Percentiles rank a stretch among this genome's conserved stretches.
Evolutionary conservation across 2,329 filamentous ascomycete species (phyloP).

Genomic region (Venturiaceae sp.): DNA sequence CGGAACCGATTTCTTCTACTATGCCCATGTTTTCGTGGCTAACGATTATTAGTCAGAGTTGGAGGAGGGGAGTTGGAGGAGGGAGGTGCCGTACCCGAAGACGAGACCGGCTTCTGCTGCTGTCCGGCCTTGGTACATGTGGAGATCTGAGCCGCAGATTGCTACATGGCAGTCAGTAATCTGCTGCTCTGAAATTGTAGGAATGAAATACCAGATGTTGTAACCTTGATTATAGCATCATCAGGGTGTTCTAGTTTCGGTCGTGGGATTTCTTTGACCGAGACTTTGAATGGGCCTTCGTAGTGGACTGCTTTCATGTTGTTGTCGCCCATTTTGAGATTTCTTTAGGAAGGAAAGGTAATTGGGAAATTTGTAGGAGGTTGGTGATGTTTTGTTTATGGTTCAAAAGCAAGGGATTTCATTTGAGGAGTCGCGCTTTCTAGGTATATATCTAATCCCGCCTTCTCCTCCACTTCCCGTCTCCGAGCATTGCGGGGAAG

Average conservation of each 20-base stretch:
- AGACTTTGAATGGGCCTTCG: constrained; percentile 51
- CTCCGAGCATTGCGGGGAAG: neutral
- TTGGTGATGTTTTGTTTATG: too few species aligned
- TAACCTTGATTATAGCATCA: constrained; percentile 56
- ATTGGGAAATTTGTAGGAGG: too few species aligned
- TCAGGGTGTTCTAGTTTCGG: constrained; percentile 55
- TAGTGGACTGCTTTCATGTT: constrained; percentile 56
- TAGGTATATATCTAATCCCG: neutral
- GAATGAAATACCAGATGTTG: constrained; percentile 39
- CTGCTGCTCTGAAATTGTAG: too few species aligned
- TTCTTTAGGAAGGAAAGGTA: too few species aligned
- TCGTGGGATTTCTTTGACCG: constrained; percentile 48
- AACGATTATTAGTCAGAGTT: neutral
- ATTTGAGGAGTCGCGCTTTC: too few species aligned
- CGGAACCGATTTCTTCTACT: constrained; percentile 44
- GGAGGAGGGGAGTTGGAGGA: too few species aligned
- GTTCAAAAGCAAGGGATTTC: neutral
- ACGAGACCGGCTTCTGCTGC: constrained; percentile 52
- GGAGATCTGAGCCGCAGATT: constrained; percentile 41
- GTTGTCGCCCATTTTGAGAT: neutral
- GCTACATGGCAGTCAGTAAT: neutral
- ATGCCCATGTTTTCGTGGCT: constrained; percentile 54
- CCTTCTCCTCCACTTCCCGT: neutral
- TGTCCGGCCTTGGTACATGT: constrained; percentile 58
- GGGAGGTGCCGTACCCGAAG: constrained; percentile 31